A percentile compares a stretch with the other conserved stretches of the same genome.
Conservation (phyloP, 441 rosid species). For the Pelargonium myrrhifolium region DNA sequence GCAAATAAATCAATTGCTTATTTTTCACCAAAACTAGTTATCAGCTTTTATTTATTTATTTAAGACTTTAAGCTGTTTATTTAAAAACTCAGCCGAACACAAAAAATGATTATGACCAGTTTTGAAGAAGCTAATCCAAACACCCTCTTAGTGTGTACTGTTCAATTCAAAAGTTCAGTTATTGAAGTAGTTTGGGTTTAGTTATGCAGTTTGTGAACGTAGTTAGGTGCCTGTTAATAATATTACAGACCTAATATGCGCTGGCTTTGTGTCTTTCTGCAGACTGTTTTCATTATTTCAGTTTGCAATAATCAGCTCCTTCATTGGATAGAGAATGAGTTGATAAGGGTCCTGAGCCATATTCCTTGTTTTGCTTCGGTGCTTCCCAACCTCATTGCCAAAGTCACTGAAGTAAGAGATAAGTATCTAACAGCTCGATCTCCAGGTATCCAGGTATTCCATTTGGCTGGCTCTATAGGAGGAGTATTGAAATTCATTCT, state of each 20-base stretch:
- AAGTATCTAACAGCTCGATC: constrained; percentile 52
- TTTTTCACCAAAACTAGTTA: too few relatives aligned
- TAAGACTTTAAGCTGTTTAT: too few relatives aligned
- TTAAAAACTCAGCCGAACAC: too few relatives aligned
- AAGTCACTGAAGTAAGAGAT: constrained; percentile 53
- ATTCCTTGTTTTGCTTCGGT: constrained; percentile 64
- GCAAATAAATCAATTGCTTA: too few relatives aligned
- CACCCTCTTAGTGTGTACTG: background rate
- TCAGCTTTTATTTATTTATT: too few relatives aligned
- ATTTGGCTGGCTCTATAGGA: background rate
- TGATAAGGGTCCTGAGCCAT: constrained; percentile 65
- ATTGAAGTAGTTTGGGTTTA: background rate
- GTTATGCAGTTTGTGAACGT: background rate
- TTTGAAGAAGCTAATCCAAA: too few relatives aligned
- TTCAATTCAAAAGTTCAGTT: background rate
- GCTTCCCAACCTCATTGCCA: constrained; percentile 45
- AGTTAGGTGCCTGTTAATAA: background rate
- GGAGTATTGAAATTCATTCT: background rate
- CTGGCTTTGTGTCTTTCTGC: background rate
- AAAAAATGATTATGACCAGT: too few relatives aligned
- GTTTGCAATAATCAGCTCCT: constrained; percentile 91
- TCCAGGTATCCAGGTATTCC: constrained; percentile 51
- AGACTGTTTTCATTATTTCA: constrained; percentile 30
- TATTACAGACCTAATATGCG: background rate
- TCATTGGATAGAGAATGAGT: constrained; percentile 86